Conservation (phyloP, 495 filamentous ascomycete species). For the Penicillium chermesinum region DNA sequence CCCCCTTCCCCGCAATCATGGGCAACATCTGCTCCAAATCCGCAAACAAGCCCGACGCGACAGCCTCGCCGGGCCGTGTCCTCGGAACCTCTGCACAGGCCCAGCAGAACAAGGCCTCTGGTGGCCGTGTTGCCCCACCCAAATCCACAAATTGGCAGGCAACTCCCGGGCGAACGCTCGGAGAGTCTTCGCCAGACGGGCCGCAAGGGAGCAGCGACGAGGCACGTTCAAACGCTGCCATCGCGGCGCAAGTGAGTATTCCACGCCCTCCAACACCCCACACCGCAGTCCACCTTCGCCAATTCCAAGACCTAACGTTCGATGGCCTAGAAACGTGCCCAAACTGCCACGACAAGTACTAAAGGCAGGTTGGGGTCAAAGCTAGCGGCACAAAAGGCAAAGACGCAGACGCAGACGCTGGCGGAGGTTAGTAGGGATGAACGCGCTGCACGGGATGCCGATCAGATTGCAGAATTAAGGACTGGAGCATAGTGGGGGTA, state of each 20-base stretch:
- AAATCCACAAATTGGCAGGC: constrained; percentile 37
- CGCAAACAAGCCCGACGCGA: constrained; percentile 43
- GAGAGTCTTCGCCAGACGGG: constrained; percentile 26
- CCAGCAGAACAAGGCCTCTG: too few species aligned
- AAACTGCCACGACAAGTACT: constrained; percentile 17
- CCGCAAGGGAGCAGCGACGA: constrained; percentile 40
- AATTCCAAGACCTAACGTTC: background rate
- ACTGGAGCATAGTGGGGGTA: too few species aligned
- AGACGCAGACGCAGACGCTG: constrained; percentile 57
- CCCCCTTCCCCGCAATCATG: constrained; percentile 47
- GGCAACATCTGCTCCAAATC: constrained; percentile 69
- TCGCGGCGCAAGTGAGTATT: constrained; percentile 66
- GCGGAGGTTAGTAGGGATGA: constrained; percentile 52
- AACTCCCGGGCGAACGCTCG: constrained; percentile 53
- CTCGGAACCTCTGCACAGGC: constrained; percentile 44
- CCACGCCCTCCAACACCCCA: background rate
- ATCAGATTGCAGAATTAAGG: constrained; percentile 44
- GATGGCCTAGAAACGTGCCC: constrained; percentile 36
- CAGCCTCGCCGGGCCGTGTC: constrained; percentile 59
- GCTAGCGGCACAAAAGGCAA: constrained; percentile 60
- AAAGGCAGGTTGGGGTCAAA: constrained; percentile 57
- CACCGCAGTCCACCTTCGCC: too few species aligned
- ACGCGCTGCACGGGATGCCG: constrained; percentile 52
- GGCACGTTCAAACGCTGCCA: constrained; percentile 51
- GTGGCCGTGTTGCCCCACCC: constrained; percentile 36